Evolutionary conservation across 257 asterid genomes (phyloP), one percentile per base, ranked within the genome.

Genomic region (Coffea canephora): DNA sequence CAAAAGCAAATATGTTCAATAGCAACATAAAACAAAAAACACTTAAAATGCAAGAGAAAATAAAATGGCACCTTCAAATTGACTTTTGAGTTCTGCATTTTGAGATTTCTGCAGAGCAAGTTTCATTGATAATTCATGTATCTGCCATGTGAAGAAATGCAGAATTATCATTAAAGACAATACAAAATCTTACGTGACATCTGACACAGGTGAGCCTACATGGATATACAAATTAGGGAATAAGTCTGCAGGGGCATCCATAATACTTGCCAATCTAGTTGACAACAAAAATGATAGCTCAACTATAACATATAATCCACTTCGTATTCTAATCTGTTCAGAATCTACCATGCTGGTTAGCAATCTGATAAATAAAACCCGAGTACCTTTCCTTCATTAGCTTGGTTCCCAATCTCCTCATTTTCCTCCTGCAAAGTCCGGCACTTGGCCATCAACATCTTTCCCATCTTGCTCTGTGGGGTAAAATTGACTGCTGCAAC

Each of bases 311-410:
- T 41, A 55, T 54, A 25, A 70, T 39, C 61, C 27, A 43, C 2
- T 70, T 41, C 21, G 15, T 57, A 8, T 25, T 31, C 34, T 55
- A 8, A 27, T 62, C 15, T 61, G 43, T 8, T 69, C 23, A 34
- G 46, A 54, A n/a, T 2, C 12, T 8, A 48, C 52, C 52, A 6
- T 48, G 12, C 52, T 6, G 52, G 66, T 11, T 36, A 36, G 21
- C 31, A 39, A 6, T 15, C 50, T 43, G 27, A 72, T 31, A 46
- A 23, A 65, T 14, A 15, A 0, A 75, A 39, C 57, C 21, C 16
- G n/a, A 61, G 13, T 90, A 94, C 98, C 99, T 96, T 96, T 79
- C 99, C 99, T 88, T 96, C 99, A 64, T 96, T 91, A 80, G 99
- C 97, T 89, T 94, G 97, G 84, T 91, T 94, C 49, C 98, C 99